phyloP scores from a whole-genome alignment of 176 grass and related monocot genomes.

The Cenchrus purpureus region DNA sequence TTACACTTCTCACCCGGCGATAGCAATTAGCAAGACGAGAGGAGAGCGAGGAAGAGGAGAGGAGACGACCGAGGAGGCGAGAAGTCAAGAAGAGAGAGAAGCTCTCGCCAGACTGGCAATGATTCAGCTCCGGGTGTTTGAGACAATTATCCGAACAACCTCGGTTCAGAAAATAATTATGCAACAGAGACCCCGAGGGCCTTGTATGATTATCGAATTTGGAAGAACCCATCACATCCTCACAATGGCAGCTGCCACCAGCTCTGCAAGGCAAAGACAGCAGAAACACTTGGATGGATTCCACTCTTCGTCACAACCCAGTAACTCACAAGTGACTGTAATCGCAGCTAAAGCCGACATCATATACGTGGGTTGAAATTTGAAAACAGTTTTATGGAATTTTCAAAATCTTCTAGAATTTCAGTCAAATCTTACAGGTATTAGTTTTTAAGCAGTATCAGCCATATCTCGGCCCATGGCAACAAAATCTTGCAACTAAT shows the following conservation, averaged over 20 bases:
- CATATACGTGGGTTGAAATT: too few species aligned
- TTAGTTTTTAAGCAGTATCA: background rate
- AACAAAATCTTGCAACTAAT: background rate
- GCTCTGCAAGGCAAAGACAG: background rate
- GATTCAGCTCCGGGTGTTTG: background rate
- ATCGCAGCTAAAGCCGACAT: too few species aligned
- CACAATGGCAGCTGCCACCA: background rate
- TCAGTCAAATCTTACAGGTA: background rate
- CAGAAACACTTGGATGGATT: background rate
- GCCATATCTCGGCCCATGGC: too few species aligned
- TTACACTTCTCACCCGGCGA: background rate
- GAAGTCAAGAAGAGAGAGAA: background rate
- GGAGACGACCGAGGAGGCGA: background rate
- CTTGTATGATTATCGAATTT: background rate
- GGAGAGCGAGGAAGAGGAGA: too few species aligned
- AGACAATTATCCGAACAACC: background rate
- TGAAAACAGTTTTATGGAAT: too few species aligned
- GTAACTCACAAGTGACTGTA: background rate
- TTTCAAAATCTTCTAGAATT: too few species aligned
- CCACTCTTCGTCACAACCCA: background rate
- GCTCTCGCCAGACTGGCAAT: background rate
- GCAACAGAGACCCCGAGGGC: background rate
- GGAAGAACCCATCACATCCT: background rate
- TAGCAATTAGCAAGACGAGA: slow-evolving; percentile 2
- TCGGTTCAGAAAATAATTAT: background rate